A percentile compares a stretch with the other conserved stretches of the same genome.
These are phyloP conservation scores for Ophidiomyces ophidiicola DNA, from an alignment of 2,329 filamentous ascomycete species.

Conservation along the genomic window DNA sequence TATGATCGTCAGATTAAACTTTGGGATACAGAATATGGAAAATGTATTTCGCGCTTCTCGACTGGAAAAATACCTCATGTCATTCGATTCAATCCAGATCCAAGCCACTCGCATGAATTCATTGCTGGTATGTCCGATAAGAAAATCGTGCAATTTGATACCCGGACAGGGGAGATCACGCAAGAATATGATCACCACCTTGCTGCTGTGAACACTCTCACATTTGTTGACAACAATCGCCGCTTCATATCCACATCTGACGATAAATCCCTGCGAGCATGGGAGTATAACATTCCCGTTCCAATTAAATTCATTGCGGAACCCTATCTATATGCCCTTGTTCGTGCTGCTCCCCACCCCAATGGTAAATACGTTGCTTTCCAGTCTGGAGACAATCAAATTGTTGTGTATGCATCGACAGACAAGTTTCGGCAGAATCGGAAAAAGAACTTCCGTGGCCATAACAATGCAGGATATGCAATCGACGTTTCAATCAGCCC, in stretches of 20 bases:
- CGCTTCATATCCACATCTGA: constrained; percentile 97
- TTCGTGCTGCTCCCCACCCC: constrained; percentile 70
- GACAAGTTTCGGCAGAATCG: constrained; percentile 96
- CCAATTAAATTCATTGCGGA: constrained; percentile 98
- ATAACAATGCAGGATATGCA: constrained; percentile 89
- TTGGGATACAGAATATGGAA: constrained; percentile 93
- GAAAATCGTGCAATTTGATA: constrained; percentile 97
- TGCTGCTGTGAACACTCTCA: constrained; percentile 94
- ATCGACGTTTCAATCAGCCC: constrained; percentile 81
- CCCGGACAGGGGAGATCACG: constrained; percentile 65
- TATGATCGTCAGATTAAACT: constrained; percentile 96
- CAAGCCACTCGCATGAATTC: constrained; percentile 72
- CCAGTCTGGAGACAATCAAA: constrained; percentile 89
- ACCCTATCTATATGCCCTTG: constrained; percentile 95
- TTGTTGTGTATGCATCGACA: constrained; percentile 84
- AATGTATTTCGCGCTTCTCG: constrained; percentile 76
- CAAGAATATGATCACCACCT: constrained; percentile 98
- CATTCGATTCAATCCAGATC: constrained; percentile 77
- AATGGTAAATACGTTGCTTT: constrained; percentile 89
- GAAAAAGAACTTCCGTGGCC: constrained; percentile 91
- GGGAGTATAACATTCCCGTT: constrained; percentile 97
- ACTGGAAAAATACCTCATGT: constrained; percentile 94
- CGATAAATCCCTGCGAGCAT: constrained; percentile 88
- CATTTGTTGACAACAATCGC: constrained; percentile 85
- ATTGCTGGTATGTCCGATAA: constrained; percentile 96